phyloP scores from a whole-genome alignment of 306 rosid genomes.

The Betula pendula region DNA sequence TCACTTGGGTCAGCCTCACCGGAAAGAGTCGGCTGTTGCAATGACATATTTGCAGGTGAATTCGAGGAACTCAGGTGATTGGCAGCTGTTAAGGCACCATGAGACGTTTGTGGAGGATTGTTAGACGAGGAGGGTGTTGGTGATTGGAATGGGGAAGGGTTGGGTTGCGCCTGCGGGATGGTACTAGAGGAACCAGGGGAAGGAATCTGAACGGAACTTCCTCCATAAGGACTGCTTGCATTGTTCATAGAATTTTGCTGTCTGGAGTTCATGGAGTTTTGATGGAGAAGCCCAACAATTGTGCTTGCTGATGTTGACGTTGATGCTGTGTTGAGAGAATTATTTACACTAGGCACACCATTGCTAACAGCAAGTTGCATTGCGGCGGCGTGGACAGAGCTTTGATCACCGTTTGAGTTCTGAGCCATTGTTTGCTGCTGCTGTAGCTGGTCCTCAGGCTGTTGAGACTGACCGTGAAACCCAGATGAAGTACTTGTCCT shows the following conservation, averaged over 20 bases:
- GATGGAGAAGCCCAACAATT: constrained; percentile 94
- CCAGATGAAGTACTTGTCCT: constrained; percentile 67
- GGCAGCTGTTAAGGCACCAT: constrained; percentile 52
- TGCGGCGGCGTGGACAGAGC: constrained; percentile 53
- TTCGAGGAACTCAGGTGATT: constrained; percentile 75
- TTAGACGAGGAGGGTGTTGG: constrained; percentile 80
- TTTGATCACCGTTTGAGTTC: constrained; percentile 56
- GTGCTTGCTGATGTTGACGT: constrained; percentile 82
- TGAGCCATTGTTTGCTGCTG: constrained; percentile 57
- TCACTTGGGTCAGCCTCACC: constrained; percentile 75
- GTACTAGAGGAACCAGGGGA: constrained; percentile 87
- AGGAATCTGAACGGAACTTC: constrained; percentile 79
- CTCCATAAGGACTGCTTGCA: constrained; percentile 86
- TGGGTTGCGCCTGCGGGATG: constrained; percentile 65
- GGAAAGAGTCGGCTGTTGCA: constrained; percentile 78
- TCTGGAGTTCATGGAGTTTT: constrained; percentile 90
- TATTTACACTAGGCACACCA: constrained; percentile 78
- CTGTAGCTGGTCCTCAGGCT: constrained; percentile 63
- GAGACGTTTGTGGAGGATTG: constrained; percentile 72
- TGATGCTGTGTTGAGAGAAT: constrained; percentile 58
- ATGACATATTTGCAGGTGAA: constrained; percentile 69
- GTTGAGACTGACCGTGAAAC: constrained; percentile 64
- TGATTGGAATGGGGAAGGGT: constrained; percentile 76
- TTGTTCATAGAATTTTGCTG: constrained; percentile 74
- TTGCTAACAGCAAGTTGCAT: constrained; percentile 72